Conservation (phyloP, 129 eudicot genomes). For the Tagetes patula region DNA sequence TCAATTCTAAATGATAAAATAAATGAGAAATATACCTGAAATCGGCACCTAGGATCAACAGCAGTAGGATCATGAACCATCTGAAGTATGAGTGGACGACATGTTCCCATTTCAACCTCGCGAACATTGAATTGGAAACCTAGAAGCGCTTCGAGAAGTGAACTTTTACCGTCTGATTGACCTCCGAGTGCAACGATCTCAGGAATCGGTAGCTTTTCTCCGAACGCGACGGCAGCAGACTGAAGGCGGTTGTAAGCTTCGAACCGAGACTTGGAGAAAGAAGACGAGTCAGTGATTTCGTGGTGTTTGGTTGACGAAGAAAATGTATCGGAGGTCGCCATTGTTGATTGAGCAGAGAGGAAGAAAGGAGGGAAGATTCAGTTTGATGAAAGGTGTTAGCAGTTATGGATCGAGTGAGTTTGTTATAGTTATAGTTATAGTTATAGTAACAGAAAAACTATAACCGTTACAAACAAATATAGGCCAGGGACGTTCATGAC, state of each 20-base stretch:
- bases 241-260: conserved; percentile 93
- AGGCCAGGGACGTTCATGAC: too few species aligned
- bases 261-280: conserved; percentile 55
- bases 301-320: conserved; percentile 38
- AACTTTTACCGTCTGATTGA: conserved; percentile 96
- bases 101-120: conserved; percentile 98
- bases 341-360: too few species aligned
- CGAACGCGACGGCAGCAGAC: conserved; percentile 93
- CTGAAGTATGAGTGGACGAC: conserved; percentile 89
- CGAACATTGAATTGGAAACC: conserved; percentile 94
- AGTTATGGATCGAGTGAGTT: not conserved
- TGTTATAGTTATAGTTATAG: too few species aligned
- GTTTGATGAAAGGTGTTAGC: conserved; percentile 14
- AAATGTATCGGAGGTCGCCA: not conserved
- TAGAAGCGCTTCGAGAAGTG: conserved; percentile 89
- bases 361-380: conserved; percentile 3
- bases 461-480: too few species aligned
- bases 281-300: conserved; percentile 36
- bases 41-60: conserved; percentile 76
- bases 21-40: conserved; percentile 84
- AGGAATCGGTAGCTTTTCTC: conserved; percentile 92
- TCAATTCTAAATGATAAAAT: conserved; percentile 45
- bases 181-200: conserved; percentile 96
- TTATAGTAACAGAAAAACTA: too few species aligned
- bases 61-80: conserved; percentile 91